Evolutionary conservation across 305 asterid species (phyloP).

Genomic region (Fraxinus platypoda): DNA sequence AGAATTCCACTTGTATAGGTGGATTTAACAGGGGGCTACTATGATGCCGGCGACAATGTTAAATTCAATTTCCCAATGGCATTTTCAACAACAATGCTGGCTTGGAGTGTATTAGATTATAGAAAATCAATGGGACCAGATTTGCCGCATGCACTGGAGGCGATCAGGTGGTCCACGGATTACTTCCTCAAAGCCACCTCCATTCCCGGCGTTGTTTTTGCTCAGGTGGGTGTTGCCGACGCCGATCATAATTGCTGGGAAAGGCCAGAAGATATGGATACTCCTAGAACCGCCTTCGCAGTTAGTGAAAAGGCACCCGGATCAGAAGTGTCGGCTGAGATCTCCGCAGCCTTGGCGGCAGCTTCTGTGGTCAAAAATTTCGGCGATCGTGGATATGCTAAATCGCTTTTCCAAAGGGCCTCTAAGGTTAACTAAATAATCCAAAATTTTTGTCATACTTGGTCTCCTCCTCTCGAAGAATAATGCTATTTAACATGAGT

Average conservation of each 20-base stretch:
- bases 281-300: slow-evolving; percentile 50
- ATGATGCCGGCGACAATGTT: slow-evolving; percentile 71
- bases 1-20: too few species aligned
- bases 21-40: slow-evolving; percentile 37
- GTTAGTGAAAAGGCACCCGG: slow-evolving; percentile 50
- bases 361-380: slow-evolving; percentile 36
- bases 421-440: slow-evolving; percentile 20
- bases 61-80: slow-evolving; percentile 71
- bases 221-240: slow-evolving; percentile 59
- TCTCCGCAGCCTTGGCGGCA: slow-evolving; percentile 66
- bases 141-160: slow-evolving; percentile 42
- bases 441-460: too few species aligned
- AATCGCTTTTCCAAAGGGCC: slow-evolving; percentile 37
- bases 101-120: slow-evolving; percentile 59
- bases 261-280: slow-evolving; percentile 72
- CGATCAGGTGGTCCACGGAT: slow-evolving; percentile 67
- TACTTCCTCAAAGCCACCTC: slow-evolving; percentile 54
- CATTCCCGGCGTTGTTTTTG: slow-evolving; percentile 27
- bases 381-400: slow-evolving; percentile 33
- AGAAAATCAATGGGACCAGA: slow-evolving; percentile 49
- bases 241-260: slow-evolving; percentile 71
- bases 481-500: too few species aligned
- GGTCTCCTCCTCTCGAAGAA: too few species aligned
- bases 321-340: slow-evolving; percentile 66
- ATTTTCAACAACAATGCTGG: slow-evolving; percentile 52